Conservation (phyloP, 495 filamentous ascomycete species). For the Penicillium dipodomyicola region DNA sequence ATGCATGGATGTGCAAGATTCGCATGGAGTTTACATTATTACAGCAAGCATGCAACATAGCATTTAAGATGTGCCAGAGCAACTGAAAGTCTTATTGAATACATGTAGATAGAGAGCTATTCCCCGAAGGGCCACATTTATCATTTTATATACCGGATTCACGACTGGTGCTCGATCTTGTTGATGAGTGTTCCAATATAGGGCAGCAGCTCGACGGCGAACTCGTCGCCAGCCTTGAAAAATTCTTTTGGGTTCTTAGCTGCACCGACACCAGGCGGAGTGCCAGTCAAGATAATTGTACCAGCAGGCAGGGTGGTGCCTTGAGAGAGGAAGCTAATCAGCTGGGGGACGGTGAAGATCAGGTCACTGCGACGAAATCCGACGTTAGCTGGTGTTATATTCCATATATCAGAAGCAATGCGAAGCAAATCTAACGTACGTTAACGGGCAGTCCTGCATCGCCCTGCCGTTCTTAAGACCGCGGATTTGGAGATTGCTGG, state of each 20-base stretch:
- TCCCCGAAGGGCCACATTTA: background rate
- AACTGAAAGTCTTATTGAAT: background rate
- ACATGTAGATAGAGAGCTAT: background rate
- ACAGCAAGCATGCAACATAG: background rate
- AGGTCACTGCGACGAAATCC: conserved; percentile 52
- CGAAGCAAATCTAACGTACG: conserved; percentile 32
- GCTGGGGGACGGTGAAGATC: conserved; percentile 73
- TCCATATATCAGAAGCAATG: background rate
- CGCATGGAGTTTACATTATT: no score
- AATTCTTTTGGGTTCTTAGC: conserved; percentile 56
- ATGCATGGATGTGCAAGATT: background rate
- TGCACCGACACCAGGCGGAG: conserved; percentile 53
- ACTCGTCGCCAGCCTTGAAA: conserved; percentile 58
- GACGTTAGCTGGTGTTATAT: background rate
- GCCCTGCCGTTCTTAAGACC: conserved; percentile 67
- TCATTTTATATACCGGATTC: background rate
- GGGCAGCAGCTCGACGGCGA: conserved; percentile 54
- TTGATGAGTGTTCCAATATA: conserved; percentile 43
- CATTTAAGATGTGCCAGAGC: background rate
- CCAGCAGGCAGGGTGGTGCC: conserved; percentile 78
- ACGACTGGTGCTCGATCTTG: conserved; percentile 36
- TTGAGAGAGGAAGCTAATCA: conserved; percentile 70
- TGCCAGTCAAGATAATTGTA: conserved; percentile 83
- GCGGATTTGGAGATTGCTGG: conserved; percentile 59
- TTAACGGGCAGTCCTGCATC: conserved; percentile 62